A percentile compares a stretch with the other conserved stretches of the same genome.
Evolutionary conservation across 331 rosid genomes (phyloP).

Genomic region (Quercus lobata): DNA sequence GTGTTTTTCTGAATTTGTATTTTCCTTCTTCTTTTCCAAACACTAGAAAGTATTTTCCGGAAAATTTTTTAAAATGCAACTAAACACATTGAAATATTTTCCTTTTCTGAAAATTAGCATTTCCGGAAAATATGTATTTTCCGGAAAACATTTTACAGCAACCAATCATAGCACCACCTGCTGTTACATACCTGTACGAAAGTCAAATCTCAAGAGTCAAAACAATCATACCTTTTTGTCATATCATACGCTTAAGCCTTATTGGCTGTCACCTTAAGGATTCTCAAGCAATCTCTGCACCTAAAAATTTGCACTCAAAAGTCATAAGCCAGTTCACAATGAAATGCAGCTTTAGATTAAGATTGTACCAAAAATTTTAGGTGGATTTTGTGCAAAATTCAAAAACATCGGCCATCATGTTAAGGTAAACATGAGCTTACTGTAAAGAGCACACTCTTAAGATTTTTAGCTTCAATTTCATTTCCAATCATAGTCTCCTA

Average conservation of each 20-base stretch:
- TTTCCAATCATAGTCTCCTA: too few relatives aligned
- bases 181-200: neutral
- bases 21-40: too few relatives aligned
- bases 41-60: too few relatives aligned
- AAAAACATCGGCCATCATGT: neutral
- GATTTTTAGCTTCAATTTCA: too few relatives aligned
- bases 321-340: neutral
- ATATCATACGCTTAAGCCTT: neutral
- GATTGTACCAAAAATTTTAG: neutral
- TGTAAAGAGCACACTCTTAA: too few relatives aligned
- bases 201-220: conserved; percentile 21
- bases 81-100: too few relatives aligned
- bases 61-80: too few relatives aligned
- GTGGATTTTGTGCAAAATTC: neutral
- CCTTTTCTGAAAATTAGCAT: too few relatives aligned
- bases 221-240: neutral
- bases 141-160: too few relatives aligned
- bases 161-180: neutral
- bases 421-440: too few relatives aligned
- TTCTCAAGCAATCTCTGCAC: neutral
- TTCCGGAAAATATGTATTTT: too few relatives aligned
- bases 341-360: neutral
- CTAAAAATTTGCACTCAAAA: neutral
- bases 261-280: neutral
- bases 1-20: too few relatives aligned